Conservation (phyloP, 139 green algal species). For the Picochlorum costavermella region DNA sequence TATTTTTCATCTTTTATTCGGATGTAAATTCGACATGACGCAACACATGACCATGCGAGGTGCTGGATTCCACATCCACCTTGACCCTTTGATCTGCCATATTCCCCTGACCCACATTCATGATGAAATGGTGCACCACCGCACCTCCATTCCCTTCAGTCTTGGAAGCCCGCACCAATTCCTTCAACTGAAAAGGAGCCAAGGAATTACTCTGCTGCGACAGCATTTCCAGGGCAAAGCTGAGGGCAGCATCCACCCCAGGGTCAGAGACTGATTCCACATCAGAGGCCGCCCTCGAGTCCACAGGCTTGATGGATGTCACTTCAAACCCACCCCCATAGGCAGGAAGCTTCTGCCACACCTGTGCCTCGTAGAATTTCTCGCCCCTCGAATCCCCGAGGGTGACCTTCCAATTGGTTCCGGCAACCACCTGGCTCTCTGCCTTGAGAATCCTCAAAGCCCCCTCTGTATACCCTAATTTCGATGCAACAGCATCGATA, state of each 20-base stretch:
- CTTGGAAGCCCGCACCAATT: slow-evolving; percentile 5
- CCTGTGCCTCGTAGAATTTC: slow-evolving; percentile 24
- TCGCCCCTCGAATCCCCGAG: slow-evolving; percentile 5
- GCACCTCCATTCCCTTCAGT: not conserved
- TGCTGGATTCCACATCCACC: slow-evolving; percentile 6
- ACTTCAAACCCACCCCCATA: slow-evolving; percentile 27
- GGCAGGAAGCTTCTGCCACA: slow-evolving; percentile 29
- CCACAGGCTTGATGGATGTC: slow-evolving; percentile 11
- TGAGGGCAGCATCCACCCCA: slow-evolving; percentile 27
- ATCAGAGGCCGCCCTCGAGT: not conserved
- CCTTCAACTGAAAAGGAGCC: slow-evolving; percentile 27
- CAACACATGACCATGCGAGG: not conserved
- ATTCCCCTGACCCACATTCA: slow-evolving; percentile 30
- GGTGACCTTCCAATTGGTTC: slow-evolving; percentile 41
- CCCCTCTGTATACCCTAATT: too few relatives aligned
- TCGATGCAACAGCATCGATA: too few relatives aligned
- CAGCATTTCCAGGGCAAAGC: slow-evolving; percentile 41
- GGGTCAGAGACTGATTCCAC: slow-evolving; percentile 3
- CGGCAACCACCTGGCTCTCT: slow-evolving; percentile 8
- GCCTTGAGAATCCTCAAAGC: slow-evolving; percentile 5
- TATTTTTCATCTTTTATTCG: too few relatives aligned
- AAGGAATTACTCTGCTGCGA: slow-evolving; percentile 38
- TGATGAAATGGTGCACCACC: slow-evolving; percentile 21
- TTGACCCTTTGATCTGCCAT: slow-evolving; percentile 24
- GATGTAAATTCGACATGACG: too few relatives aligned